Conservation (phyloP, 192 early-diverging fungal species). For the Physocladia obscura region DNA sequence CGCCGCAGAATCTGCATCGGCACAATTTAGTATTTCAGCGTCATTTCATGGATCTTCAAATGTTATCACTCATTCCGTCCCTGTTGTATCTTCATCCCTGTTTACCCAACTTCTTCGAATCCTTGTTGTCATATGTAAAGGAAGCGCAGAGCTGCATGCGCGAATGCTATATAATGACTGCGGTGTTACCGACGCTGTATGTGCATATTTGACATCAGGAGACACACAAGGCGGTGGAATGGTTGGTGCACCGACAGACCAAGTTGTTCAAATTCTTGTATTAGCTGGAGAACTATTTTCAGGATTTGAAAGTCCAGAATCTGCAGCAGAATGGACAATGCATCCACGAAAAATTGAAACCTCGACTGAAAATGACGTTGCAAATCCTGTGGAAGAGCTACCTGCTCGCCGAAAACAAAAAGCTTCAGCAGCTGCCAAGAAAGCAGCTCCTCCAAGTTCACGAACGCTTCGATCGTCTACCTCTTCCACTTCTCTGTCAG, state of each 20-base stretch:
- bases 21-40: neutral
- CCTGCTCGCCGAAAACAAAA: too few species aligned
- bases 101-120: conserved; percentile 5
- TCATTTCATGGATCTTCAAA: neutral
- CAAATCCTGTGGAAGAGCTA: too few species aligned
- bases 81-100: neutral
- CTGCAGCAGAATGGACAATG: too few species aligned
- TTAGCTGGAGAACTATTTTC: conserved; percentile 62
- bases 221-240: conserved; percentile 26
- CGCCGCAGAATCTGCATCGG: neutral
- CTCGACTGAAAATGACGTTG: too few species aligned
- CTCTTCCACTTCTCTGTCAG: neutral
- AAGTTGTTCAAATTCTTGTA: conserved; percentile 57
- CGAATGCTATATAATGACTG: neutral
- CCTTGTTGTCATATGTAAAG: conserved; percentile 17
- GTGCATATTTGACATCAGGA: conserved; percentile 2
- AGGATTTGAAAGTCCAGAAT: too few species aligned
- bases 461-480: neutral
- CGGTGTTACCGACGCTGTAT: neutral
- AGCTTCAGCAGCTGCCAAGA: neutral
- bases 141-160: neutral
- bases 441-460: neutral
- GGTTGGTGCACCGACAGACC: conserved; percentile 39
- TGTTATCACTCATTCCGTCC: neutral
- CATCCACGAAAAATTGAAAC: too few species aligned